Evolutionary conservation across 2,329 filamentous ascomycete species (phyloP), one percentile per base, ranked within the genome.

Genomic region (Knufia fluminis): DNA sequence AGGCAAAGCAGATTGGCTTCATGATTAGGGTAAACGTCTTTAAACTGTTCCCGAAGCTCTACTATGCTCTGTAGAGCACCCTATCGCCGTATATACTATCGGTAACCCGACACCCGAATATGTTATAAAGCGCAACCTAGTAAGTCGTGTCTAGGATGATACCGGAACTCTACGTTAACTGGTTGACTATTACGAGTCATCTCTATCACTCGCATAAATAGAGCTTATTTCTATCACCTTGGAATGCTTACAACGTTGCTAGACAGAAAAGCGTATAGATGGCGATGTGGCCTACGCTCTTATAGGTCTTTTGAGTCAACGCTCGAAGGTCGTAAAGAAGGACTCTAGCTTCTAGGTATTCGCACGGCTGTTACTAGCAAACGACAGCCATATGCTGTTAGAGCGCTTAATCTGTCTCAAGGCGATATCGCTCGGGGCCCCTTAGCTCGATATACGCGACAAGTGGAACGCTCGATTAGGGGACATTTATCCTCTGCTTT

Each of bases 301-400:
- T 20, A 74, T 73, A 70, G 71, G 71, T 2, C 62, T 75, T 8
- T 53, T 69, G 2, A 61, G 68, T 4, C 62, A 66, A 9, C 57
- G 71, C 4, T 71, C 70, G 0, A 55, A 56, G 14, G 62, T 72
- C 3, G 59, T 68, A 40, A 58, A 58, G 2, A 61, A 55, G 0
- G 71, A 75, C 49, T 62, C 66, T 2, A 66, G 61, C 0, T 74
- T 76, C 50, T 66, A 73, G 52, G 72, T 71, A 0, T 74, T 75
- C 46, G 68, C 71, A 4, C 62, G 69, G 28, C 64, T 75, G 2
- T 73, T 68, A 9, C 60, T 74, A 0, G 66, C 68, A 10, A 73
- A 74, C 38, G 69, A 71, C 33, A 69, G 65, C 52, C 65, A 73
- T 31, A 59, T 60, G 17, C 63, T 74, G 1, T 63, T 75, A 1